phyloP scores from a whole-genome alignment of 2,329 filamentous ascomycete genomes.

The Didymella exigua region DNA sequence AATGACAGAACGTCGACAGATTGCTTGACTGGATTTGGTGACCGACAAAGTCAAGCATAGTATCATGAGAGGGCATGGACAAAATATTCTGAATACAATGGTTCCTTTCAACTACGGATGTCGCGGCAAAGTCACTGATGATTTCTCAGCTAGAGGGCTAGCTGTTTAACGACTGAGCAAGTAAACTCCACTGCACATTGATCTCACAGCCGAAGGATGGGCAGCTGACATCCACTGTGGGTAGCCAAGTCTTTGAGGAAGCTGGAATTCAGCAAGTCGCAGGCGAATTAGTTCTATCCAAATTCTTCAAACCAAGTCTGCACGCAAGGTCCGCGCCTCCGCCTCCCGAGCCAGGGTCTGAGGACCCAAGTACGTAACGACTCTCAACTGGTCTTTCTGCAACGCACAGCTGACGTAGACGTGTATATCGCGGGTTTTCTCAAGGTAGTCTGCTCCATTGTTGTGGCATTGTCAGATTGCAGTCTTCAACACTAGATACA shows the following conservation, averaged over 20 bases:
- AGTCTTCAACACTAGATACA: neutral
- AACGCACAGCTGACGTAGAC: constrained; percentile 17
- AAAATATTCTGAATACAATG: too few relatives aligned
- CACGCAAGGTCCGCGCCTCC: neutral
- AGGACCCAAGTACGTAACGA: constrained; percentile 16
- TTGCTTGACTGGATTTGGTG: too few relatives aligned
- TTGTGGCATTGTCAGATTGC: neutral
- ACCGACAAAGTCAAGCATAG: too few relatives aligned
- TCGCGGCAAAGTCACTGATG: too few relatives aligned
- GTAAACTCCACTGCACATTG: neutral
- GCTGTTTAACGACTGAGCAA: neutral
- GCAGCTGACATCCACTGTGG: neutral
- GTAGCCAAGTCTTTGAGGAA: too few relatives aligned
- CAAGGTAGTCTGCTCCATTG: constrained; percentile 9
- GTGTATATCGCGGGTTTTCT: constrained; percentile 11
- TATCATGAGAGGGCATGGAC: too few relatives aligned
- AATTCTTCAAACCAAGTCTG: neutral
- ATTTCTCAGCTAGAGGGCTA: neutral
- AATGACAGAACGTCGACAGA: too few relatives aligned
- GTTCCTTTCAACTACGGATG: too few relatives aligned
- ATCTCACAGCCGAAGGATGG: neutral
- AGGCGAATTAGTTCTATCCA: too few relatives aligned
- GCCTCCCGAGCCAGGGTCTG: constrained; percentile 13
- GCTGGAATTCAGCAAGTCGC: too few relatives aligned
- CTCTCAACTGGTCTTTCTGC: constrained; percentile 9